phyloP scores from a whole-genome alignment of 768 basidiomycete genomes.

The Russula sp. region DNA sequence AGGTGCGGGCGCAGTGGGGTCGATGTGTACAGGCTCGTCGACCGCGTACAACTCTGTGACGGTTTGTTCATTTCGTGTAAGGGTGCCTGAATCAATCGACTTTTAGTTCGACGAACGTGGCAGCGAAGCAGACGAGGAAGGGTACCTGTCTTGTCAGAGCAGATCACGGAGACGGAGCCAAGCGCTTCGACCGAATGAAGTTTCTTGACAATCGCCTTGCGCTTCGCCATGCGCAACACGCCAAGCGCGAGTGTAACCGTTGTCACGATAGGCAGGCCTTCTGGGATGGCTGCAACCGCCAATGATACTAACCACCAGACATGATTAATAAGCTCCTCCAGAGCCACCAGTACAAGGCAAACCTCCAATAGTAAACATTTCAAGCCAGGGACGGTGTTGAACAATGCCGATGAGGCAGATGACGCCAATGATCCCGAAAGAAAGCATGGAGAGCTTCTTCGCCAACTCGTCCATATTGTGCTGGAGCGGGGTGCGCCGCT shows the following conservation, averaged over 20 bases:
- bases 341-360: constrained; percentile 25
- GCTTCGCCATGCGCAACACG: constrained; percentile 87
- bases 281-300: constrained; percentile 97
- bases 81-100: constrained; percentile 48
- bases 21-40: constrained; percentile 70
- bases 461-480: constrained; percentile 96
- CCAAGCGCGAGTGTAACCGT: constrained; percentile 95
- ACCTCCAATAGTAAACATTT: constrained; percentile 99
- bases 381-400: constrained; percentile 84
- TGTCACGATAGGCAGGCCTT: constrained; percentile 94
- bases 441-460: constrained; percentile 81
- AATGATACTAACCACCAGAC: constrained; percentile 65
- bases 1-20: constrained; percentile 42
- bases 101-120: not conserved
- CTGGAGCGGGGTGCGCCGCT: constrained; percentile 89
- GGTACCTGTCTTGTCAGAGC: constrained; percentile 92
- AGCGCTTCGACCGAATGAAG: constrained; percentile 91
- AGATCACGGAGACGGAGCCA: constrained; percentile 95
- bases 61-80: constrained; percentile 95
- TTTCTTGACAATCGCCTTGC: constrained; percentile 96
- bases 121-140: not conserved
- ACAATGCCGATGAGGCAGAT: constrained; percentile 87
- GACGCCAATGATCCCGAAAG: constrained; percentile 88
- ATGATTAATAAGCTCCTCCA: constrained; percentile 9
- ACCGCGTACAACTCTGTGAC: constrained; percentile 85